These are phyloP conservation scores for Hyaloscypha hepaticicola DNA, from an alignment of 495 filamentous ascomycete genomes.

Conservation along the genomic window DNA sequence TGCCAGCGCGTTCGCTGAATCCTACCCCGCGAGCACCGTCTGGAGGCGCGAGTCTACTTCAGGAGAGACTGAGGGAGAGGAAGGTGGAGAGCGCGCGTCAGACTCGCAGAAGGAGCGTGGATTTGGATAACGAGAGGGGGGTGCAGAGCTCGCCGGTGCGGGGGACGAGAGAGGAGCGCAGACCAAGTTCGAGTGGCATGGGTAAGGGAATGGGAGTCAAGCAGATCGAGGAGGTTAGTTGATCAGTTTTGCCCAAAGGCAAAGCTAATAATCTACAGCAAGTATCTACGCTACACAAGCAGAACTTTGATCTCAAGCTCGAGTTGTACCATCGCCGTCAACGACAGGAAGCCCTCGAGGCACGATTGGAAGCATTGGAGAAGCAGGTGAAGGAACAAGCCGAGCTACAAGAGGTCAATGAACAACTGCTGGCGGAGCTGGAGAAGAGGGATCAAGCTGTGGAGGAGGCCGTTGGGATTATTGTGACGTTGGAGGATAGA, in stretches of 20 bases:
- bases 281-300: conserved; percentile 67
- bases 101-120: conserved; percentile 27
- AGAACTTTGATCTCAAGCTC: conserved; percentile 89
- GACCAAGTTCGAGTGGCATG: conserved; percentile 35
- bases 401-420: conserved; percentile 55
- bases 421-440: conserved; percentile 66
- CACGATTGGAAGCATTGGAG: conserved; percentile 60
- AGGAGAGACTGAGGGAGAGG: conserved; percentile 50
- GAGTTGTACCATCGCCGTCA: conserved; percentile 75
- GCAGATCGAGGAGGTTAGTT: conserved; percentile 37
- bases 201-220: conserved; percentile 37
- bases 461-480: conserved; percentile 78
- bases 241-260: conserved; percentile 23
- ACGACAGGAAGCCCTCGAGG: conserved; percentile 53
- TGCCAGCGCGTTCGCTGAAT: conserved; percentile 5
- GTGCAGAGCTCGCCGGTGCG: conserved; percentile 32
- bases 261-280: conserved; percentile 42
- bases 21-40: conserved; percentile 1
- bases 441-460: conserved; percentile 76
- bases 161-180: conserved; percentile 21
- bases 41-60: conserved; percentile 45
- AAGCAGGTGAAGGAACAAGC: conserved; percentile 49
- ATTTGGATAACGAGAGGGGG: conserved; percentile 10
- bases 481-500: conserved; percentile 70
- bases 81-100: conserved; percentile 45